Conservation (phyloP, 257 asterid species). For the Perilla frutescens region DNA sequence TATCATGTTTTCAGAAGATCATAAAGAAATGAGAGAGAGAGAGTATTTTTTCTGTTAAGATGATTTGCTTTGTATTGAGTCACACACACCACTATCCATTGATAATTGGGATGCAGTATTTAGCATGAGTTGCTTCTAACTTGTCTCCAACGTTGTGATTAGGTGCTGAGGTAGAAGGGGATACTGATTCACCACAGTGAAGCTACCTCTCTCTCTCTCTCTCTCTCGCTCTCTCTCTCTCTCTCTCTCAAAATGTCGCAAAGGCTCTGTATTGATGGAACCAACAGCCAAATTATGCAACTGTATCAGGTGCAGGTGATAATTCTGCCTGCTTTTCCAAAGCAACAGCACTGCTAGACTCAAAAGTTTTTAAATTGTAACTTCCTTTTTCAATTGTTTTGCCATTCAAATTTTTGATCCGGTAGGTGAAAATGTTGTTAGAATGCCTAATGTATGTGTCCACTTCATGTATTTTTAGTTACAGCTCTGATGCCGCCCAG, state of each 20-base stretch:
- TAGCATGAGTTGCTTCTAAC: constrained; percentile 21
- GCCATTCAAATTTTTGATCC: constrained; percentile 5
- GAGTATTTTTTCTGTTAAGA: too few relatives aligned
- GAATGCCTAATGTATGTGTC: constrained; percentile 14
- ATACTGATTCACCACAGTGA: constrained; percentile 43
- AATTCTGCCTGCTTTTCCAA: neutral
- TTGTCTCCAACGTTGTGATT: constrained; percentile 28
- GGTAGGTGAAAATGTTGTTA: constrained; percentile 12
- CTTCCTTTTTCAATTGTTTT: neutral
- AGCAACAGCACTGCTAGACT: neutral
- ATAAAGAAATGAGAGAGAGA: too few relatives aligned
- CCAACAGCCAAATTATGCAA: constrained; percentile 12
- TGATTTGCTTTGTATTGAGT: too few relatives aligned
- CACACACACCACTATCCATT: too few relatives aligned
- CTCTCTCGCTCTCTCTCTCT: too few relatives aligned
- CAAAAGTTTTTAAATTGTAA: neutral
- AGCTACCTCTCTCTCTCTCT: neutral
- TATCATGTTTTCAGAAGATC: too few relatives aligned
- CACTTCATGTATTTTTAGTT: neutral
- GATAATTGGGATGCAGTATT: neutral
- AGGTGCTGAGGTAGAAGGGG: constrained; percentile 45
- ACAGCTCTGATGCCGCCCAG: too few relatives aligned
- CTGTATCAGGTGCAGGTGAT: constrained; percentile 15
- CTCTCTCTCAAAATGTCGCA: neutral
- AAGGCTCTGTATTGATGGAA: neutral